phyloP scores from a whole-genome alignment of 257 asterid species.

The Prunella vulgaris region DNA sequence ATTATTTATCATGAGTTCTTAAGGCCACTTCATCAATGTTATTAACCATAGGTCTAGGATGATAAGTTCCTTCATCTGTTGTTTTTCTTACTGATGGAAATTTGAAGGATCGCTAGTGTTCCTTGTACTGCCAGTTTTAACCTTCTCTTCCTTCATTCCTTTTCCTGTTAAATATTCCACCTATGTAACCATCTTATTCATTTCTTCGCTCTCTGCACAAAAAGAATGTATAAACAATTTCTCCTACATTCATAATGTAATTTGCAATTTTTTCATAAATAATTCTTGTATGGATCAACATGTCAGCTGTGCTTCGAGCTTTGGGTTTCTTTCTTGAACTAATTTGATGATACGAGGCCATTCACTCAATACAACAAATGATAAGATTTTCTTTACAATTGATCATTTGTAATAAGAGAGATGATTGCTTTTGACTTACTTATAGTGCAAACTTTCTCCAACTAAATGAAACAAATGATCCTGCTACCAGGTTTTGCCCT shows the following conservation, averaged over 20 bases:
- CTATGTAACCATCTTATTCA: neutral
- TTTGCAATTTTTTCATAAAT: too few species aligned
- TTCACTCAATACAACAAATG: neutral
- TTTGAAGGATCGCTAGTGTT: neutral
- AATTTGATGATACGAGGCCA: neutral
- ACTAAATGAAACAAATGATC: constrained; percentile 3
- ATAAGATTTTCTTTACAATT: neutral
- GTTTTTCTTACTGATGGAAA: neutral
- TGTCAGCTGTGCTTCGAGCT: neutral
- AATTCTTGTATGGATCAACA: neutral
- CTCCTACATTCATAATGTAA: neutral
- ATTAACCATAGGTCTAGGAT: neutral
- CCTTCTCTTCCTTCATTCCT: neutral
- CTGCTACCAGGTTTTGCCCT: neutral
- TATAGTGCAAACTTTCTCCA: neutral
- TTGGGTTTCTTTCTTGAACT: neutral
- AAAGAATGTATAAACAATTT: neutral
- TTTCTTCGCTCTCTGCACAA: neutral
- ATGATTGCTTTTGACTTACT: constrained; percentile 10
- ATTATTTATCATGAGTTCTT: neutral
- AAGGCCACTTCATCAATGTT: neutral
- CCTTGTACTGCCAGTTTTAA: neutral
- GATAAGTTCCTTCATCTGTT: neutral
- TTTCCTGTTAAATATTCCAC: neutral
- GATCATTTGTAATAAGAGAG: neutral